phyloP scores from a whole-genome alignment of 2,329 filamentous ascomycete species.

The Chaetothyriales sp. region DNA sequence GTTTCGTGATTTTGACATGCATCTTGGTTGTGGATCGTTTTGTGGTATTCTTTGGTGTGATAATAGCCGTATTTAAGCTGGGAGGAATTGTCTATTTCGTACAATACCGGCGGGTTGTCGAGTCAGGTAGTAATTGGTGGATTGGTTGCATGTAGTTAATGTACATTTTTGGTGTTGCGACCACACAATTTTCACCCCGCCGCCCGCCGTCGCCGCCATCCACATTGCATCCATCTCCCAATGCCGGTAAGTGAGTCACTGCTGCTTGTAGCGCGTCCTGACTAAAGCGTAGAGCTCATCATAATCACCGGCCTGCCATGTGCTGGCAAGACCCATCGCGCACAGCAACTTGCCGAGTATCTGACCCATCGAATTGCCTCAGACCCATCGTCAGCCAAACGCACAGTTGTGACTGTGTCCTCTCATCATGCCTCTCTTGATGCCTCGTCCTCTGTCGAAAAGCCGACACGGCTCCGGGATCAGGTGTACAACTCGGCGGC shows the following conservation, averaged over 20 bases:
- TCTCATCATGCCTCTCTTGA: constrained; percentile 37
- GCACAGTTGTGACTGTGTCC: constrained; percentile 34
- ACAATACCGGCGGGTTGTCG: background rate
- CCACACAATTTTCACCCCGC: background rate
- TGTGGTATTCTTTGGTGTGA: background rate
- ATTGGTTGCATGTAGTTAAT: background rate
- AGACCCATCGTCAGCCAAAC: constrained; percentile 15
- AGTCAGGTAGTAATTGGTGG: background rate
- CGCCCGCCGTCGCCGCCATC: background rate
- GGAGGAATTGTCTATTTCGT: no score
- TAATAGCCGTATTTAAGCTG: background rate
- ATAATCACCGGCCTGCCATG: constrained; percentile 49
- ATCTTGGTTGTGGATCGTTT: background rate
- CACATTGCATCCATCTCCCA: background rate
- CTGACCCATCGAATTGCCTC: constrained; percentile 30
- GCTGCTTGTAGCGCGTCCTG: background rate
- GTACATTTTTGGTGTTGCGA: background rate
- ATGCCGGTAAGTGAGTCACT: background rate
- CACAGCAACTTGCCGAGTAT: constrained; percentile 38
- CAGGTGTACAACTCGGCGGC: constrained; percentile 15
- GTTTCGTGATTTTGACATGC: background rate
- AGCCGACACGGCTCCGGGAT: constrained; percentile 18
- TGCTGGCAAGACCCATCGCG: constrained; percentile 47
- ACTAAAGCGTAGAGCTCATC: constrained; percentile 34
- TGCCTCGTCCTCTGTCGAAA: background rate